Evolutionary conservation across 176 grass and related monocot genomes (phyloP).

Genomic region (Avena sativa): DNA sequence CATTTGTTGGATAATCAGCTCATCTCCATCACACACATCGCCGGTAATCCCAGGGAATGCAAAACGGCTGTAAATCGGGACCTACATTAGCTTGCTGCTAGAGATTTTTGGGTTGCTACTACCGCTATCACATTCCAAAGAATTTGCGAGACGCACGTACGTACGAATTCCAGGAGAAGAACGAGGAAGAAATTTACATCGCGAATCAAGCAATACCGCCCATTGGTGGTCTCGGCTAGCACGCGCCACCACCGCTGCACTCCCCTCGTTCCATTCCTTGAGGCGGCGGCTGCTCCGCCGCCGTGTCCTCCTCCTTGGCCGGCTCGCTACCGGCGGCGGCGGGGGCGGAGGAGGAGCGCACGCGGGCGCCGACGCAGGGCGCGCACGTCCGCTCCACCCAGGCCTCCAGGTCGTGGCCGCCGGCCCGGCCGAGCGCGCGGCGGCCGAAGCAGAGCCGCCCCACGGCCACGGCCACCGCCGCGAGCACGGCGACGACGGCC

Average conservation of each 20-base stretch:
- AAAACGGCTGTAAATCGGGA: background rate
- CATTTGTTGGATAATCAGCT: background rate
- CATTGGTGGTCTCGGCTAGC: background rate
- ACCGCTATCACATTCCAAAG: background rate
- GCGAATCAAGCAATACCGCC: too few species aligned
- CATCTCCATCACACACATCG: background rate
- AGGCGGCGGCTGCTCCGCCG: background rate
- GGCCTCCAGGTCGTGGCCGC: conserved; percentile 56
- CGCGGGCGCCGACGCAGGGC: conserved; percentile 55
- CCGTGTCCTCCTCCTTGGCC: conserved; percentile 22
- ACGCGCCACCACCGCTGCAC: background rate
- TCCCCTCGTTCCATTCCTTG: conserved; percentile 9
- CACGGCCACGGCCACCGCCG: conserved; percentile 55
- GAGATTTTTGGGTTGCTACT: background rate
- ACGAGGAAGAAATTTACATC: background rate
- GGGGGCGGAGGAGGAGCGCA: background rate
- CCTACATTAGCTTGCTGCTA: background rate
- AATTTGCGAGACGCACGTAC: background rate
- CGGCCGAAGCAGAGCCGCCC: conserved; percentile 69
- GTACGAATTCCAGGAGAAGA: background rate
- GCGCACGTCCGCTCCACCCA: conserved; percentile 72
- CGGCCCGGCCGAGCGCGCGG: conserved; percentile 41
- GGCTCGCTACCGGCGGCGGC: background rate
- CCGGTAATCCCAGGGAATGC: background rate
- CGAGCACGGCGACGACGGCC: conserved; percentile 61